Evolutionary conservation across 225 moss, liverwort and hornwort species (phyloP), one percentile per base, ranked within the genome.

Genomic region (Marchantia paleacea): DNA sequence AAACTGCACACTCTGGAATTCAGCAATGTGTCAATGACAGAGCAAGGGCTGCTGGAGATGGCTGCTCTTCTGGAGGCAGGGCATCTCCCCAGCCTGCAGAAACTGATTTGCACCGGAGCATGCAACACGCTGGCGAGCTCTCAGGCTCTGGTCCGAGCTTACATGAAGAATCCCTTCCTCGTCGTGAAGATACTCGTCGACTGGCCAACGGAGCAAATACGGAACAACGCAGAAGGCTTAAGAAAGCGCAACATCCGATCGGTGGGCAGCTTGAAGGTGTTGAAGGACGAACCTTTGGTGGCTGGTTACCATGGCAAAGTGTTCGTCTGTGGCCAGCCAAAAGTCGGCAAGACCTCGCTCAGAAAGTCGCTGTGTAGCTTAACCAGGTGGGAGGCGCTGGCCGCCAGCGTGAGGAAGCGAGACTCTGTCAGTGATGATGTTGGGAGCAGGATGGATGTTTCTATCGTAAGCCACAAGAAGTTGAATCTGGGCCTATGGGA

Each of bases 401-500:
- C 69, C 1, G 47, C 58, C 1, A 79, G 66, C 52, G 66, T 66
- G 26, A 12, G 78, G 30, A 66, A 18, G 67, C 31, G 70, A 26
- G 61, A 58, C 8, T 55, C 6, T 9, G 49, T 24, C 10, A 28
- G 12, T 16, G n/a, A 64, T 18, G 28, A 64, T 20, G 25, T 48
- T 2, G 76, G 76, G 10, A 69, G 77, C 19, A 67, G 77, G n/a
- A 82, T 82, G 9, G 71, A 82, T 49, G 62, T 82, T 7, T 77
- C 76, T 12, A 69, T 30, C 39, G 60, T 82, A 0, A 12, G 18
- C 0, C 19, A 28, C 69, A 77, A 70, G 70, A 75, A 48, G 55
- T 0, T 81, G 18, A 71, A 53, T 29, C 77, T 85, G 15, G 62
- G 60, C 1, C 22, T 85, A 5, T 85, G 84, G 84, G 84, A 85